Base-by-base conservation (phyloP, 2,329 filamentous ascomycete species). In the Zelopaecilomyces penicillatus region DNA sequence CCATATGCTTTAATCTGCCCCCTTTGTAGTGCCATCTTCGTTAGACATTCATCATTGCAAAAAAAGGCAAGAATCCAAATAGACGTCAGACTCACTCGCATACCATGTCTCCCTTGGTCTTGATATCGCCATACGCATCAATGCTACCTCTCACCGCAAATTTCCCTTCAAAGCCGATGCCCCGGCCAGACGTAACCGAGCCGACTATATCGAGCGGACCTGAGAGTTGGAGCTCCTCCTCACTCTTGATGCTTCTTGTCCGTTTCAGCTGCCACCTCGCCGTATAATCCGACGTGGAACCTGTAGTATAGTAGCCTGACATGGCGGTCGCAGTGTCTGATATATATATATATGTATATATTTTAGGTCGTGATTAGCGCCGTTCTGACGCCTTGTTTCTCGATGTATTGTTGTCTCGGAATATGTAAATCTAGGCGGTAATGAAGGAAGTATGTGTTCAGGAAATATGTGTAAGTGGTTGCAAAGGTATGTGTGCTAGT, bases 131-230 rank as follows among this genome's bases (percentile, higher is more conserved):
- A 41, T 73, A 74, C 8, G 69, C 70, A 48, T 74, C 69, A 30
- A 74, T 61, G 42, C 63, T 64, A 30, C 70, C 69, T 4, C 58
- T 57, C n/a, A 74, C 60, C 12, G 60, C 56, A 37, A 74, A 64
- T 43, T 72, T 66, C 3, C 69, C 71, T 4, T 63, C 55, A 28
- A 76, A 63, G 10, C 56, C 63, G 41, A 75, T 65, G 29, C 64
- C 65, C 5, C 69, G 65, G 42, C 67, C 69, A 5, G 66, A 69
- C 49, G 66, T 65, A 53, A 76, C 67, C 3, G 67, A 71, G 8
- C 69, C 68, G 27, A 63, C 60, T 19, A 76, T 65, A 46, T 75
- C 69, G 49, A 74, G 57, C 6, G 71, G 71, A 1, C 71, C 71
- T 4, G 57, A 52, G 5, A 74, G 59, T 27, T 61, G 53, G 43